Percentiles rank a stretch among this genome's conserved stretches.
phyloP scores from a whole-genome alignment of 1,284 basidiomycete species.

The Mycena citricolor region DNA sequence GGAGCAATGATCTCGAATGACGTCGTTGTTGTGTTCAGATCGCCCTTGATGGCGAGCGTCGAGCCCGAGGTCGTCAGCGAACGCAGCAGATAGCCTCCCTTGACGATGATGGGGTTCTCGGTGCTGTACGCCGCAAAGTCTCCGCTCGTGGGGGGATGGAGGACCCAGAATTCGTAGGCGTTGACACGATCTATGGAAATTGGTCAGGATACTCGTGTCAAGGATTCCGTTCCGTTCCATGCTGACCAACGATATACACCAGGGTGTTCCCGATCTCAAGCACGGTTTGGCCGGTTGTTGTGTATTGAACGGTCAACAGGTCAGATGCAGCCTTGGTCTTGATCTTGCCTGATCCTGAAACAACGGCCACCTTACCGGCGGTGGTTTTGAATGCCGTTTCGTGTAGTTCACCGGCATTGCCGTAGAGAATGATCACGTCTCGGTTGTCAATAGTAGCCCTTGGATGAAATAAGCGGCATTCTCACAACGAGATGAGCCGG shows the following conservation, averaged over 20 bases:
- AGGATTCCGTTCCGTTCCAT: not conserved
- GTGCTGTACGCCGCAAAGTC: constrained; percentile 38
- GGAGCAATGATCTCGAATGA: constrained; percentile 27
- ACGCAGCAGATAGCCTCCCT: constrained; percentile 49
- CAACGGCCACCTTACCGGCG: constrained; percentile 31
- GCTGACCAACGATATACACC: constrained; percentile 45
- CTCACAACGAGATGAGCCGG: not conserved
- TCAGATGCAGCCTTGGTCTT: constrained; percentile 36
- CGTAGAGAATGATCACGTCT: constrained; percentile 50
- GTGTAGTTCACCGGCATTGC: constrained; percentile 45
- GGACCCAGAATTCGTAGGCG: constrained; percentile 51
- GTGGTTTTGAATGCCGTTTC: constrained; percentile 46
- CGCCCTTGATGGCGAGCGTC: constrained; percentile 36
- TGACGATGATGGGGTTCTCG: constrained; percentile 43
- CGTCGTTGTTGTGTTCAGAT: constrained; percentile 18
- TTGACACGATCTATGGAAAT: constrained; percentile 40
- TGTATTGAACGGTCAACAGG: constrained; percentile 43
- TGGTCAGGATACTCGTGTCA: not conserved
- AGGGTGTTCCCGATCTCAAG: constrained; percentile 42
- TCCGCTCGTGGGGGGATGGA: constrained; percentile 41
- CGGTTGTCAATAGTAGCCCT: constrained; percentile 48
- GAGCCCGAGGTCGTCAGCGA: constrained; percentile 35
- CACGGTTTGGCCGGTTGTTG: constrained; percentile 44
- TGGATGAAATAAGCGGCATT: not conserved
- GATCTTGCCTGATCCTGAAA: constrained; percentile 40